Percentiles rank a stretch among this genome's conserved stretches.
phyloP scores from a whole-genome alignment of 495 filamentous ascomycete species.

The Talaromyces thailandensis region DNA sequence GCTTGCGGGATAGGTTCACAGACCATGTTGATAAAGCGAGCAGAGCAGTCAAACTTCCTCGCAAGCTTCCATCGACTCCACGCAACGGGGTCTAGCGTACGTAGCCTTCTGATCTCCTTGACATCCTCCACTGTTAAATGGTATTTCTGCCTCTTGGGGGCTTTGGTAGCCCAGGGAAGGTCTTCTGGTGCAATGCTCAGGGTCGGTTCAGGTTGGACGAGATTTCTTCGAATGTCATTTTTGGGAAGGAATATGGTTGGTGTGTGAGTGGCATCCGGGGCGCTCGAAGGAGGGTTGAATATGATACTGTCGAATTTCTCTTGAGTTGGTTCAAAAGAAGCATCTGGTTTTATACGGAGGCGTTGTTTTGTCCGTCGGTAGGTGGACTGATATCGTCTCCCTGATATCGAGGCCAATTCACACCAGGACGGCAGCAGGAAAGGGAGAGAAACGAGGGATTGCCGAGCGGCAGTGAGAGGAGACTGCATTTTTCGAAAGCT shows the following conservation, averaged over 20 bases:
- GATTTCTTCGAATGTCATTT: conserved; percentile 59
- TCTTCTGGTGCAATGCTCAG: conserved; percentile 15
- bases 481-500: background rate
- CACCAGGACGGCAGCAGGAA: conserved; percentile 31
- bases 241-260: conserved; percentile 82
- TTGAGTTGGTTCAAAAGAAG: conserved; percentile 50
- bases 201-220: conserved; percentile 27
- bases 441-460: conserved; percentile 33
- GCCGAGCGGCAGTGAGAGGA: conserved; percentile 16
- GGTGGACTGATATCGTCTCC: conserved; percentile 56
- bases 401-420: conserved; percentile 21
- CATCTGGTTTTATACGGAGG: conserved; percentile 63
- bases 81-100: conserved; percentile 52
- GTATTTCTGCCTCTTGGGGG: conserved; percentile 54
- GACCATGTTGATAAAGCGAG: conserved; percentile 58
- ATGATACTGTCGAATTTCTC: conserved; percentile 60
- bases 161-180: conserved; percentile 49
- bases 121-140: conserved; percentile 69
- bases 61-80: conserved; percentile 69
- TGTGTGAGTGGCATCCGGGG: conserved; percentile 74
- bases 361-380: conserved; percentile 61
- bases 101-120: conserved; percentile 66
- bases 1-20: conserved; percentile 33
- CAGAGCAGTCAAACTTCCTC: conserved; percentile 65
- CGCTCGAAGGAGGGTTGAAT: conserved; percentile 89